A percentile compares a stretch with the other conserved stretches of the same genome.
Evolutionary conservation across 2,329 filamentous ascomycete genomes (phyloP).

Genomic region (Cadophora sp.): DNA sequence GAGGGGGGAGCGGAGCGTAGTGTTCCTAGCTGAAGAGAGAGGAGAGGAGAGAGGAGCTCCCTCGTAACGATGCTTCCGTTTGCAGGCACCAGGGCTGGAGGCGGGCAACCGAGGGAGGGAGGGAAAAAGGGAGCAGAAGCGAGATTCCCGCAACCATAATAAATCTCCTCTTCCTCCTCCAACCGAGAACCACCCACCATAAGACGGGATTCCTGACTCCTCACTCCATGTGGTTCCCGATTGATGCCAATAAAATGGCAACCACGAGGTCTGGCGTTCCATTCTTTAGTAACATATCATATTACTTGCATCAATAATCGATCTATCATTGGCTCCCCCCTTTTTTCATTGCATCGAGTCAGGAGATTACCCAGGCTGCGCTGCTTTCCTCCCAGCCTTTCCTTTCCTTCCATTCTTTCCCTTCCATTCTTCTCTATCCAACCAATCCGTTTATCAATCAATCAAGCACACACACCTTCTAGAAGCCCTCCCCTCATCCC

Average conservation of each 20-base stretch:
- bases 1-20: not conserved
- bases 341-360: not conserved
- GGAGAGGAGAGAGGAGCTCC: not conserved
- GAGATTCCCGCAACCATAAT: slow-evolving; percentile 9
- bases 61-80: not conserved
- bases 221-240: not conserved
- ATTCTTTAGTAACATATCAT: slow-evolving; percentile 2
- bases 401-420: not conserved
- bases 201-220: slow-evolving; percentile 5
- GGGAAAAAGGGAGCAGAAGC: not conserved
- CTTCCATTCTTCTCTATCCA: not conserved
- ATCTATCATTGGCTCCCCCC: slow-evolving; percentile 1
- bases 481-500: not conserved
- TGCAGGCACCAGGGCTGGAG: not conserved
- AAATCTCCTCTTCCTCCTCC: not conserved
- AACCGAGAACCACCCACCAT: slow-evolving; percentile 11
- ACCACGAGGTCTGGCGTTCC: slow-evolving; percentile 3
- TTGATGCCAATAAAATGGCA: not conserved
- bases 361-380: slow-evolving; percentile 5
- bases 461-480: slow-evolving; percentile 1
- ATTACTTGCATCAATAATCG: not conserved
- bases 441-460: not conserved
- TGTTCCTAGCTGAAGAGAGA: not conserved
- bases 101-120: no score
- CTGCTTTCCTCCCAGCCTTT: not conserved